phyloP scores from a whole-genome alignment of 2,329 filamentous ascomycete genomes.

The Pseudogymnoascus sp. region DNA sequence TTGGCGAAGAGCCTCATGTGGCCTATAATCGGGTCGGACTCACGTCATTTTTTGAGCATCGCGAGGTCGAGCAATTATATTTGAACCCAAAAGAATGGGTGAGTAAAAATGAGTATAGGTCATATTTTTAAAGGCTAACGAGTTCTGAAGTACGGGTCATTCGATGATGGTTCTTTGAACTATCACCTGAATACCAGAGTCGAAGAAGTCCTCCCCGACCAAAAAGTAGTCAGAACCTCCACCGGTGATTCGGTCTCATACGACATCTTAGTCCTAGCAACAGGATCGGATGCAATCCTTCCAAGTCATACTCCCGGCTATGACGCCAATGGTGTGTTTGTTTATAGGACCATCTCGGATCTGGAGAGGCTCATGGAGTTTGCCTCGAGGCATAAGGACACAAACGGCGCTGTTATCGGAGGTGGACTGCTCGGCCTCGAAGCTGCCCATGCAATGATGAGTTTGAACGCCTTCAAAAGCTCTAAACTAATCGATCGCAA shows the following conservation, averaged over 20 bases:
- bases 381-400: constrained; percentile 56
- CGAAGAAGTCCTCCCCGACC: constrained; percentile 53
- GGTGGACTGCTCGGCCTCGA: constrained; percentile 80
- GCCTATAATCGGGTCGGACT: constrained; percentile 88
- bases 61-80: constrained; percentile 79
- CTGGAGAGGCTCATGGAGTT: constrained; percentile 69
- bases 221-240: constrained; percentile 62
- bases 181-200: constrained; percentile 71
- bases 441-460: constrained; percentile 87
- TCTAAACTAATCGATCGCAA: constrained; percentile 79
- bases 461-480: constrained; percentile 63
- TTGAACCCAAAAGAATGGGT: constrained; percentile 80
- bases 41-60: constrained; percentile 81
- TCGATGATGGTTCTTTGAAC: constrained; percentile 54
- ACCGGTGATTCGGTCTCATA: constrained; percentile 64
- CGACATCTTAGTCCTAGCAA: constrained; percentile 75
- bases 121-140: constrained; percentile 8
- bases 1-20: constrained; percentile 80
- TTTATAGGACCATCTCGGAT: constrained; percentile 81
- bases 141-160: constrained; percentile 33
- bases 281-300: constrained; percentile 75
- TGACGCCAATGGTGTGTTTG: constrained; percentile 76
- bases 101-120: constrained; percentile 19
- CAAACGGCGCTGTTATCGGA: constrained; percentile 69
- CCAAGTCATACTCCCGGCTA: constrained; percentile 61